Evolutionary conservation across 768 basidiomycete species (phyloP).

Genomic region (Strobilomyces dryophilus): DNA sequence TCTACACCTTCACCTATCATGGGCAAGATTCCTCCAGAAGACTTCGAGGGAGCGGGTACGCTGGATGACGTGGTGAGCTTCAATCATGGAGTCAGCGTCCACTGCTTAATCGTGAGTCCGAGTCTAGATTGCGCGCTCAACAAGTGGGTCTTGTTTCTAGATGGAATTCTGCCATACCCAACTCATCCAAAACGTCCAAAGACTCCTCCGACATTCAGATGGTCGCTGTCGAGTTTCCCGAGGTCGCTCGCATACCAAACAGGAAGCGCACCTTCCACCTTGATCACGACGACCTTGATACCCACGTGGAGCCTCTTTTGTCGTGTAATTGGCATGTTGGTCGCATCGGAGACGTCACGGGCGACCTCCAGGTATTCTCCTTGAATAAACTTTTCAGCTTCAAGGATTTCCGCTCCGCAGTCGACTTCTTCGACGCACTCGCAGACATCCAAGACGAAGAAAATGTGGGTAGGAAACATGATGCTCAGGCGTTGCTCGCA

Average conservation of each 20-base stretch:
- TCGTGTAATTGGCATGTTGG: slow-evolving; percentile 26
- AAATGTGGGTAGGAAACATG: slow-evolving; percentile 21
- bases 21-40: background rate
- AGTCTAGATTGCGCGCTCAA: slow-evolving; percentile 19
- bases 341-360: slow-evolving; percentile 6
- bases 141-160: slow-evolving; percentile 9
- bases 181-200: slow-evolving; percentile 4
- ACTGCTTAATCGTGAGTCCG: background rate
- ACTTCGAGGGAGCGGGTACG: background rate
- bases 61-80: slow-evolving; percentile 21
- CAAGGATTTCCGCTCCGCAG: slow-evolving; percentile 19
- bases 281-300: slow-evolving; percentile 27
- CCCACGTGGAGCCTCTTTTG: slow-evolving; percentile 36
- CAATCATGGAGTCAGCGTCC: background rate
- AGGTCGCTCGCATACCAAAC: slow-evolving; percentile 24
- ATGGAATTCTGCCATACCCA: background rate
- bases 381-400: slow-evolving; percentile 29
- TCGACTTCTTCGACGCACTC: slow-evolving; percentile 29
- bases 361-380: slow-evolving; percentile 14
- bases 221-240: slow-evolving; percentile 14
- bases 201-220: slow-evolving; percentile 18
- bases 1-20: slow-evolving; percentile 6
- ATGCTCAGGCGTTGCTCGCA: background rate
- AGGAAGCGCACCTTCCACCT: slow-evolving; percentile 36
- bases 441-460: slow-evolving; percentile 28